Conservation (phyloP, 768 basidiomycete genomes). For the Tricholoma saponaceum region DNA sequence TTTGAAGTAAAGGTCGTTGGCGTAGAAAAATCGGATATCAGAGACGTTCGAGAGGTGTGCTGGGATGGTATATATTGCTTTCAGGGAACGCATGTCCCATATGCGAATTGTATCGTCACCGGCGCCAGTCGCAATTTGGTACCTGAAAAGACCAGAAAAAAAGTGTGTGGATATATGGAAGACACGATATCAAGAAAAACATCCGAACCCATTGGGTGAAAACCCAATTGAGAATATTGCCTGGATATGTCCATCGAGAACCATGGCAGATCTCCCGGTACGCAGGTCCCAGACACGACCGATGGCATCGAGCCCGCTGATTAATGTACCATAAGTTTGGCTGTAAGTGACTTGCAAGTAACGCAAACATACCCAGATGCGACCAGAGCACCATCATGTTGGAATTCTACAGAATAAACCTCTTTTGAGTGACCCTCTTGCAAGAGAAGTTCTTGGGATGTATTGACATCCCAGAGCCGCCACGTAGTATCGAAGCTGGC, state of each 20-base stretch:
- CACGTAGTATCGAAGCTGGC: slow-evolving; percentile 98
- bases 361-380: slow-evolving; percentile 76
- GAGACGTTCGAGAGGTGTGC: slow-evolving; percentile 94
- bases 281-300: slow-evolving; percentile 97
- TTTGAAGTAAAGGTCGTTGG: slow-evolving; percentile 50
- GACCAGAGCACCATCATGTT: slow-evolving; percentile 88
- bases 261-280: slow-evolving; percentile 95
- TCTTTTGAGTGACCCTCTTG: slow-evolving; percentile 99
- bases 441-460: slow-evolving; percentile 73
- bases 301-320: slow-evolving; percentile 92
- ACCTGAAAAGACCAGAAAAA: slow-evolving; percentile 43
- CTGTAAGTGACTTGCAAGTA: not conserved
- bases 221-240: slow-evolving; percentile 89
- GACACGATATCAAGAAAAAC: slow-evolving; percentile 6
- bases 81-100: slow-evolving; percentile 96
- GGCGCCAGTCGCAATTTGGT: slow-evolving; percentile 95
- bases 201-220: slow-evolving; percentile 89
- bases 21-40: slow-evolving; percentile 91
- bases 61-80: slow-evolving; percentile 92
- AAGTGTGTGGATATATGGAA: slow-evolving; percentile 4
- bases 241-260: slow-evolving; percentile 94
- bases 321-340: slow-evolving; percentile 2
- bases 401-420: slow-evolving; percentile 94
- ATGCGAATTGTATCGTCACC: slow-evolving; percentile 97
- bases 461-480: slow-evolving; percentile 92